A percentile compares a stretch with the other conserved stretches of the same genome.
These are phyloP conservation scores for Firmiana major DNA, from an alignment of 345 rosid genomes.

Conservation along the genomic window DNA sequence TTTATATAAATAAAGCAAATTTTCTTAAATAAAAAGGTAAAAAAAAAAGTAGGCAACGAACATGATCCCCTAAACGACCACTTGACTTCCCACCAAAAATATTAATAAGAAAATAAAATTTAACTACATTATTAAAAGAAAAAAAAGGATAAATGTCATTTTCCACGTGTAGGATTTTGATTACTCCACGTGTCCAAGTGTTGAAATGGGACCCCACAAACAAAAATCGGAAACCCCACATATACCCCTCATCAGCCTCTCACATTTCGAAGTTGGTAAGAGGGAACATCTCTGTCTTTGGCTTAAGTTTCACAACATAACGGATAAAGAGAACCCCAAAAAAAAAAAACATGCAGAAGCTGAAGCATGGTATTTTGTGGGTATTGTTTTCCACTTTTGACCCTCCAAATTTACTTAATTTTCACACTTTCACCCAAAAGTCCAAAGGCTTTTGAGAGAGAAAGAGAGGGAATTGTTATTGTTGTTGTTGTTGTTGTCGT, in stretches of 20 bases:
- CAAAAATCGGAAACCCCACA: not conserved
- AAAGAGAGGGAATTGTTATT: not conserved
- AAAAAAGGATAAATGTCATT: no score
- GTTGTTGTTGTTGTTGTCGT: not conserved
- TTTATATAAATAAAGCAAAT: no score
- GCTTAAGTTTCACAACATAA: conserved; percentile 52
- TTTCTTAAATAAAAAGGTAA: not conserved
- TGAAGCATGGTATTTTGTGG: conserved; percentile 26
- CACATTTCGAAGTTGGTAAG: conserved; percentile 57
- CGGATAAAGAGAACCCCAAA: no score
- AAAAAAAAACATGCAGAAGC: conserved; percentile 35
- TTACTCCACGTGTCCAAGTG: conserved; percentile 16
- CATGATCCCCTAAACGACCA: conserved; percentile 20
- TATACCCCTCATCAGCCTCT: conserved; percentile 8
- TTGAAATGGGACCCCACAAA: not conserved
- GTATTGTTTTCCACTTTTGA: conserved; percentile 28
- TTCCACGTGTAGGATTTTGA: not conserved
- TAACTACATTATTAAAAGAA: not conserved
- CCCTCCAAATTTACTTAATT: conserved; percentile 34
- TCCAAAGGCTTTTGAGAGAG: not conserved
- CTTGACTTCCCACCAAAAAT: conserved; percentile 22
- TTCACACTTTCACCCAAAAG: conserved; percentile 30
- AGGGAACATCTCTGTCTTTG: conserved; percentile 21
- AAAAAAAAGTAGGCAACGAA: not conserved
- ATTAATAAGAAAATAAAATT: no score